Conservation (phyloP, 768 basidiomycete genomes). For the Boletus pseudopeckii region DNA sequence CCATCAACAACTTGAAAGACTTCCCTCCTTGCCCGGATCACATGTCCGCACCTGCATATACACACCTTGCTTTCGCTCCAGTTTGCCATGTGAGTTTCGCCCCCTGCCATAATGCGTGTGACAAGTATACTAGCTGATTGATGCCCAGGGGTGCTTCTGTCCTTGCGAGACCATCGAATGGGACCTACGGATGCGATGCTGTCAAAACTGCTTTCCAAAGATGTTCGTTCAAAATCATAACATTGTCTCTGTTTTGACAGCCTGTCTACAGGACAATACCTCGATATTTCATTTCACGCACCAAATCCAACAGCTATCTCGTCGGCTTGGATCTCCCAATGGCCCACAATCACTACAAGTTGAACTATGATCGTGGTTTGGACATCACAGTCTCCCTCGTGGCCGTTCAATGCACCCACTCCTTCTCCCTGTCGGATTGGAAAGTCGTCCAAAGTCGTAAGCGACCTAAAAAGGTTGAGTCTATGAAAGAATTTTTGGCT, state of each 20-base stretch:
- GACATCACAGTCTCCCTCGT: not conserved
- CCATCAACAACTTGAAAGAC: conserved; percentile 17
- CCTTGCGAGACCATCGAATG: conserved; percentile 13
- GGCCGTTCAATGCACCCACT: fast-evolving
- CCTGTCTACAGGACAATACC: conserved; percentile 1
- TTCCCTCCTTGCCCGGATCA: conserved; percentile 27
- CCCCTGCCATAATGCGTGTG: too few relatives aligned
- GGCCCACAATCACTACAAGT: not conserved
- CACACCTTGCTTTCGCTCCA: conserved; percentile 26
- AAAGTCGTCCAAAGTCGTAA: not conserved
- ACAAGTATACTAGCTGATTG: not conserved
- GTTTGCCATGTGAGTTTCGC: conserved; percentile 30
- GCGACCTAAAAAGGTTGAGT: not conserved
- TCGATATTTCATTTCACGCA: too few relatives aligned
- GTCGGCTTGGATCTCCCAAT: not conserved
- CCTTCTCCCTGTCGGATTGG: conserved; percentile 4
- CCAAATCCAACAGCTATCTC: not conserved
- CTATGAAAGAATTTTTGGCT: not conserved
- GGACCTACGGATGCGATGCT: conserved; percentile 13
- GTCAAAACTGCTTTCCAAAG: conserved; percentile 1
- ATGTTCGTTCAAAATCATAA: conserved; percentile 3
- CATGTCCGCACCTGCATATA: conserved; percentile 30
- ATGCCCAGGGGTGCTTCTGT: conserved; percentile 9
- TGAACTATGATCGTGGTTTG: not conserved
- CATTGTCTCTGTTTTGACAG: not conserved